Percentiles rank a stretch among this genome's conserved stretches.
These are phyloP conservation scores for Tubosaeta sp. DNA, from an alignment of 768 basidiomycete genomes.

Conservation along the genomic window DNA sequence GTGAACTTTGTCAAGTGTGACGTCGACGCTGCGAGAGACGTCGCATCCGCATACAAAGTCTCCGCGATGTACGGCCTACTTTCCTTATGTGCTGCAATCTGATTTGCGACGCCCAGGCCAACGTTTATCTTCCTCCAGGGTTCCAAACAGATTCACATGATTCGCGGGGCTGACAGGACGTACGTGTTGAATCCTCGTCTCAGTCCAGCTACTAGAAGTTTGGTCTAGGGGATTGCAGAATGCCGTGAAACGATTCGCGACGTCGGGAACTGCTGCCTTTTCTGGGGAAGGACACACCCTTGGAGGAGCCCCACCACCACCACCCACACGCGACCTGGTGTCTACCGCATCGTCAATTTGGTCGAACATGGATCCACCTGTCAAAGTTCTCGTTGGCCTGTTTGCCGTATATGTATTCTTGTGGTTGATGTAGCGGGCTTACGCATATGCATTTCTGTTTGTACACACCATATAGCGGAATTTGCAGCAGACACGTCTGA, in stretches of 20 bases:
- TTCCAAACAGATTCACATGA: slow-evolving; percentile 59
- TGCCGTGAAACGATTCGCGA: slow-evolving; percentile 51
- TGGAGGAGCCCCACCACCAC: slow-evolving; percentile 43
- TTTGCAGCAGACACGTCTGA: neutral
- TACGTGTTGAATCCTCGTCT: slow-evolving; percentile 31
- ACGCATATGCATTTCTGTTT: neutral
- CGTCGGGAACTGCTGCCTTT: slow-evolving; percentile 43
- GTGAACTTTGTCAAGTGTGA: slow-evolving; percentile 86
- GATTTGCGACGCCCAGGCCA: slow-evolving; percentile 48
- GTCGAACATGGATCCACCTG: slow-evolving; percentile 58
- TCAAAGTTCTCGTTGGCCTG: slow-evolving; percentile 60
- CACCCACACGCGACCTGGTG: slow-evolving; percentile 29
- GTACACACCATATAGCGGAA: neutral
- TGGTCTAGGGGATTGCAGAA: slow-evolving; percentile 54
- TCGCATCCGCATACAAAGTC: slow-evolving; percentile 58
- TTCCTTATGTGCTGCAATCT: neutral
- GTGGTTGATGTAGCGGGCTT: slow-evolving; percentile 34
- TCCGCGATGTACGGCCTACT: slow-evolving; percentile 60
- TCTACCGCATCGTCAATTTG: slow-evolving; percentile 36
- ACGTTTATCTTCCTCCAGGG: slow-evolving; percentile 80
- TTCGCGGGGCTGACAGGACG: slow-evolving; percentile 68
- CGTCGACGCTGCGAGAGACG: slow-evolving; percentile 66
- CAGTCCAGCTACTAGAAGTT: slow-evolving; percentile 1
- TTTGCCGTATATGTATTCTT: slow-evolving; percentile 59
- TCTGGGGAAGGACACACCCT: slow-evolving; percentile 72